phyloP scores from a whole-genome alignment of 805 yeast genomes.

The Zygoascus tannicola region DNA sequence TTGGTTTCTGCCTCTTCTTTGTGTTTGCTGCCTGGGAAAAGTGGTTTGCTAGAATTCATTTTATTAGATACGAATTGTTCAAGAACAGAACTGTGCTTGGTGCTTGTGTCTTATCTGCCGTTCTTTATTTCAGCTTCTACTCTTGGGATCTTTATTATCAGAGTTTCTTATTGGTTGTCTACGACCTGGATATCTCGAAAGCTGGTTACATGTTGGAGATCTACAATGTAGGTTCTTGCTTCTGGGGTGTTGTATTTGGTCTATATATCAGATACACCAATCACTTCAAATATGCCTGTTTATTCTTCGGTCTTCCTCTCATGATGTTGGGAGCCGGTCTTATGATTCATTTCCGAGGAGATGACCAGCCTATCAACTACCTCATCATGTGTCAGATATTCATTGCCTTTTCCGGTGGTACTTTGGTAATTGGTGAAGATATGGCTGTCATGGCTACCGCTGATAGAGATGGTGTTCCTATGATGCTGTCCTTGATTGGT shows the following conservation, averaged over 20 bases:
- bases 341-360: constrained; percentile 41
- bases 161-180: constrained; percentile 50
- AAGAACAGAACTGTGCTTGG: constrained; percentile 58
- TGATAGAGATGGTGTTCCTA: constrained; percentile 49
- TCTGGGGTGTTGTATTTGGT: constrained; percentile 48
- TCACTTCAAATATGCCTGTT: constrained; percentile 30
- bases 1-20: constrained; percentile 45
- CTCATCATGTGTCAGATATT: constrained; percentile 52
- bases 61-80: constrained; percentile 45
- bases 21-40: constrained; percentile 44
- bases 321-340: constrained; percentile 51
- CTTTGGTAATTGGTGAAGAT: constrained; percentile 47
- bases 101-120: constrained; percentile 37
- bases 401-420: constrained; percentile 56
- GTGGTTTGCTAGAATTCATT: constrained; percentile 42
- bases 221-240: constrained; percentile 20
- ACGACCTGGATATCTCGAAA: constrained; percentile 43
- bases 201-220: constrained; percentile 34
- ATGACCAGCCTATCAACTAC: constrained; percentile 39
- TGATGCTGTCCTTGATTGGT: constrained; percentile 40
- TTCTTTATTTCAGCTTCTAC: constrained; percentile 40
- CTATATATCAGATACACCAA: constrained; percentile 42
- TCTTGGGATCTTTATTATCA: constrained; percentile 53
- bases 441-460: constrained; percentile 46
- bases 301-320: constrained; percentile 43